Base-by-base conservation (phyloP, 305 asterid genomes). In the Ruellia speciosa region DNA sequence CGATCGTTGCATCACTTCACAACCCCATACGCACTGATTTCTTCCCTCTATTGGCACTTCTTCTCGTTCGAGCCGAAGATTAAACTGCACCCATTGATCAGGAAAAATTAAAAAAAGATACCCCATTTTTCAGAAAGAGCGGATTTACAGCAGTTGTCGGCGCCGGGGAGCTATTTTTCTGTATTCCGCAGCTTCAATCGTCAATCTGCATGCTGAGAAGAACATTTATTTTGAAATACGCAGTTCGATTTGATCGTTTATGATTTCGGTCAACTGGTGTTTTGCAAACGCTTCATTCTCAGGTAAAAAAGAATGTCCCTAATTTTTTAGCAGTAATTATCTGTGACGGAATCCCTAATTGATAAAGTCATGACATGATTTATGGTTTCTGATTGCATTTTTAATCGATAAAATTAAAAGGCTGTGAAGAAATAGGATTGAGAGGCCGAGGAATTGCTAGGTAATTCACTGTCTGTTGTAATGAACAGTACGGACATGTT, bases 21-120 rank as follows among this genome's bases (percentile, higher is more conserved):
- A 37, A 58, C 24, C 63, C 7, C 14, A 18, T 39, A 14, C 28
- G 31, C 31, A 35, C 28, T 7, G 47, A 60, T 50, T 40, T 49
- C 33, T 57, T 59, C 31, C 37, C n/a, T 58, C 3, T 24, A 2
- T 24, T 24, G 31, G 3, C 31, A 37, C 24, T 59, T 15, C 31
- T 12, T 14, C 37, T 33, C 8, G 41, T 10, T 2, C 41, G 3
- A 4, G 31, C 31, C 4, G 4, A 24, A 24, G 4, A 24, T 24
- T 24, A 24, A 37, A 37, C 41, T 37, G 41, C 9, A 33, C 62
- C 56, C 40, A 20, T 48, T 53, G 68, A 73, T 63, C 70, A 51
- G 71, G 43, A 53, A 5, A 50, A 14, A 33, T 33, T 33, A 33
- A 3, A 33, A 6, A 37, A 6, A 2, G 9, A 37, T 46, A 55